These are phyloP conservation scores for Debaryomyces subglobosus DNA, from an alignment of 1,139 yeast genomes.

Conservation along the genomic window DNA sequence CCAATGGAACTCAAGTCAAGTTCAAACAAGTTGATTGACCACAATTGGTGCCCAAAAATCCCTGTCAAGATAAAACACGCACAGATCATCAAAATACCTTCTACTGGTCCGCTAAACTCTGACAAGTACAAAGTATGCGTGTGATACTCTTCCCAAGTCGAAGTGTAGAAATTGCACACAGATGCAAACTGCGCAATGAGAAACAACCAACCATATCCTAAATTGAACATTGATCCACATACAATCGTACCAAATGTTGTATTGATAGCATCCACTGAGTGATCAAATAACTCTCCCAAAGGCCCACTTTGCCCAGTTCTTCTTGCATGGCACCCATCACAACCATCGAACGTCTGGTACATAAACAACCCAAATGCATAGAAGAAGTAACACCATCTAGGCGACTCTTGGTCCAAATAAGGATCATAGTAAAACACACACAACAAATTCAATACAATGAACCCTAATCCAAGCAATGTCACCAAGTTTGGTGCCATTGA, in stretches of 20 bases:
- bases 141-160: slow-evolving; percentile 96
- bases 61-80: slow-evolving; percentile 64
- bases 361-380: slow-evolving; percentile 84
- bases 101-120: slow-evolving; percentile 91
- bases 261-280: slow-evolving; percentile 88
- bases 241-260: slow-evolving; percentile 79
- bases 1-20: slow-evolving; percentile 41
- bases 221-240: slow-evolving; percentile 70
- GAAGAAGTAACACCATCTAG: slow-evolving; percentile 81
- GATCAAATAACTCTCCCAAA: slow-evolving; percentile 91
- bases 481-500: slow-evolving; percentile 91
- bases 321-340: slow-evolving; percentile 94
- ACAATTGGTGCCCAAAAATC: slow-evolving; percentile 66
- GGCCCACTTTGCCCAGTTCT: slow-evolving; percentile 95
- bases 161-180: slow-evolving; percentile 78
- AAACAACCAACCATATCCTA: slow-evolving; percentile 70
- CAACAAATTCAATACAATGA: slow-evolving; percentile 64
- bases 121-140: slow-evolving; percentile 83
- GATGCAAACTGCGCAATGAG: slow-evolving; percentile 74
- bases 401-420: slow-evolving; percentile 56
- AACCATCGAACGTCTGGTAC: slow-evolving; percentile 95
- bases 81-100: slow-evolving; percentile 76
- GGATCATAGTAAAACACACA: slow-evolving; percentile 80
- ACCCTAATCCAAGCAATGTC: slow-evolving; percentile 75
- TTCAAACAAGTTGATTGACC: slow-evolving; percentile 49